Base-by-base conservation (phyloP, 345 rosid genomes). In the Ceriops zippeliana region DNA sequence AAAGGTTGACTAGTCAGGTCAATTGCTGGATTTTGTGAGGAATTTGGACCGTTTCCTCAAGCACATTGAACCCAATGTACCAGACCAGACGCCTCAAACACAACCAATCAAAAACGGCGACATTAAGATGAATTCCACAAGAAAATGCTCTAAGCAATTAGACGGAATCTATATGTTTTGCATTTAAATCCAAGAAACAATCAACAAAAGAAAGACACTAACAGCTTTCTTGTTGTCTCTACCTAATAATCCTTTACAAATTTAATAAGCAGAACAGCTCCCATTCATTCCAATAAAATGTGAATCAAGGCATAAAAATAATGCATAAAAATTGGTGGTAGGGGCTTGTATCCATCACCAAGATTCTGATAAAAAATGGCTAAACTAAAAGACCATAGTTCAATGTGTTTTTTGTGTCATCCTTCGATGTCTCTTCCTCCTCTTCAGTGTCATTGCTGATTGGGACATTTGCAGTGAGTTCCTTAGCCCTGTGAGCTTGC, bases 401-500 rank as follows among this genome's bases (percentile, higher is more conserved):
- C 8, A 35, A 51, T 5, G 19, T 22, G 10, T 31, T 51, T 10
- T 62, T 54, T 20, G 62, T 22, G 2, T 47, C 66, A 2, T 16
- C 20, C 37, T 51, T 46, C 19, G 21, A 19, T 59, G 11, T 32
- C 11, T 54, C 65, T 20, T 57, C 63, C 26, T 65, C 47, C 34
- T 63, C 72, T 7, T 58, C 70, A 67, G 2, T 35, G 5, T 70
- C 68, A 69, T 60, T 70, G 59, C 16, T 56, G 59, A 56, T 6
- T 16, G 57, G 4, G 21, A 32, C 61, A 22, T 24, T 26, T 34
- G 63, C 61, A 0, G 74, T 75, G 8, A 75, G 70, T 17, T 75
- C 74, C 58, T 65, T 75, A 13, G 78, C 74, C 70, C 74, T 59
- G 1, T 5, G 62, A 49, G 78, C 78, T 53, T 75, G 67, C 57